Evolutionary conservation across 306 rosid genomes (phyloP).

Genomic region (Potentilla sterilis): DNA sequence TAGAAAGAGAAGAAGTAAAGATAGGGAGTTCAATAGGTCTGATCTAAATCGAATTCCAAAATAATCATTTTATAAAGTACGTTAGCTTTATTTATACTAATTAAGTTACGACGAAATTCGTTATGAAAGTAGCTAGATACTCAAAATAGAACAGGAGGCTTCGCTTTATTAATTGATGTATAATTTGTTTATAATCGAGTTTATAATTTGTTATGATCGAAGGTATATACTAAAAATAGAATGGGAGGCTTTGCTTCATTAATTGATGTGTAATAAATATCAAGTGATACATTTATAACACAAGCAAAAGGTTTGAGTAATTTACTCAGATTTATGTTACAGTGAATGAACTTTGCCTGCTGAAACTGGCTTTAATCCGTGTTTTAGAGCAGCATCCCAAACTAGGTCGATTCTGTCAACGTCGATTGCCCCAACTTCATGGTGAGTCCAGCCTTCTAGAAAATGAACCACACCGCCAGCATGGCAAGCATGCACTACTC

Average conservation of each 20-base stretch:
- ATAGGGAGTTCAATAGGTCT: too few relatives aligned
- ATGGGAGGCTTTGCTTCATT: neutral
- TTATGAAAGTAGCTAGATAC: neutral
- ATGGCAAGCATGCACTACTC: constrained; percentile 97
- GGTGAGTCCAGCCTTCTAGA: constrained; percentile 89
- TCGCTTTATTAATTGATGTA: neutral
- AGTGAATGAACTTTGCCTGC: constrained; percentile 19
- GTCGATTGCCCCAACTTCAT: constrained; percentile 90
- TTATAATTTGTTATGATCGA: too few relatives aligned
- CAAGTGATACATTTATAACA: neutral
- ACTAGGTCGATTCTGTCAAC: constrained; percentile 81
- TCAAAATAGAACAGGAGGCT: neutral
- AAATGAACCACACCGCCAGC: constrained; percentile 95
- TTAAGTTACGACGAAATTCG: too few relatives aligned
- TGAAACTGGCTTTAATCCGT: constrained; percentile 73
- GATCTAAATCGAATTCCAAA: too few relatives aligned
- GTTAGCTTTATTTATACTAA: too few relatives aligned
- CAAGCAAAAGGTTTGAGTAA: neutral
- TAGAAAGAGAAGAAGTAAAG: too few relatives aligned
- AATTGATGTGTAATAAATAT: neutral
- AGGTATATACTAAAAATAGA: neutral
- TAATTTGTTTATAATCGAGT: too few relatives aligned
- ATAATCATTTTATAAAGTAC: too few relatives aligned
- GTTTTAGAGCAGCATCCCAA: constrained; percentile 91
- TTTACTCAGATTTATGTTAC: neutral